phyloP scores from a whole-genome alignment of 768 basidiomycete species.

The Sarcomyxa edulis region DNA sequence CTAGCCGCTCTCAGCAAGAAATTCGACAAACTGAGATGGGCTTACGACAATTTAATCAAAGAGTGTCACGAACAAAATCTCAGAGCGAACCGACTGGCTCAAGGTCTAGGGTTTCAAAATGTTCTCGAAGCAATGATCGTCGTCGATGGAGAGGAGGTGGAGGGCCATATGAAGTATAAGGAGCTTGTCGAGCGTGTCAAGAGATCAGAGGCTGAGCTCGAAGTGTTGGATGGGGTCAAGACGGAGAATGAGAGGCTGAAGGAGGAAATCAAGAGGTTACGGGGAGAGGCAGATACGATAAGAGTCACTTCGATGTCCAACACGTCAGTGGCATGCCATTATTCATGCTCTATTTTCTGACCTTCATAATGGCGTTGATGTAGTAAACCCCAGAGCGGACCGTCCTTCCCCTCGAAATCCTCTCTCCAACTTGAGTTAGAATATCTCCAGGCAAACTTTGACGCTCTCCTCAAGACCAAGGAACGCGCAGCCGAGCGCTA shows the following conservation, averaged over 20 bases:
- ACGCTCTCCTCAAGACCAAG: constrained; percentile 36
- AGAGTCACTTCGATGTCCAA: constrained; percentile 12
- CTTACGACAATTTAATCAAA: constrained; percentile 29
- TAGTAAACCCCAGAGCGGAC: background rate
- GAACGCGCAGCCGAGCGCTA: constrained; percentile 42
- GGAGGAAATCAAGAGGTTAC: constrained; percentile 13
- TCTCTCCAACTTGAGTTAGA: constrained; percentile 19
- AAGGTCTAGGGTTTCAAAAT: constrained; percentile 37
- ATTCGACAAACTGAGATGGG: background rate
- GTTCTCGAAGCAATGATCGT: constrained; percentile 35
- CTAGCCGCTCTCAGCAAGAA: background rate
- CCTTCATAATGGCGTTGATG: constrained; percentile 5
- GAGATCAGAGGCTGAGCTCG: constrained; percentile 23
- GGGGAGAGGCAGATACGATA: constrained; percentile 21
- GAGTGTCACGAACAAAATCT: constrained; percentile 32
- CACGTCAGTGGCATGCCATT: constrained; percentile 5
- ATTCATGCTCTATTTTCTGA: background rate
- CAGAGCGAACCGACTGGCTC: constrained; percentile 31
- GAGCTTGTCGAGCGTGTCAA: constrained; percentile 30
- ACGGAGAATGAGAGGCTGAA: constrained; percentile 18
- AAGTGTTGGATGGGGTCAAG: constrained; percentile 8
- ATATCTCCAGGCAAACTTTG: constrained; percentile 35
- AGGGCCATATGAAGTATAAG: constrained; percentile 26
- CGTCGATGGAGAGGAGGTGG: constrained; percentile 30
- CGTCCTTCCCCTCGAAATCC: constrained; percentile 1